Evolutionary conservation across 148 eudicot species (phyloP), one percentile per base, ranked within the genome.

Genomic region (Camellia granthamiana): DNA sequence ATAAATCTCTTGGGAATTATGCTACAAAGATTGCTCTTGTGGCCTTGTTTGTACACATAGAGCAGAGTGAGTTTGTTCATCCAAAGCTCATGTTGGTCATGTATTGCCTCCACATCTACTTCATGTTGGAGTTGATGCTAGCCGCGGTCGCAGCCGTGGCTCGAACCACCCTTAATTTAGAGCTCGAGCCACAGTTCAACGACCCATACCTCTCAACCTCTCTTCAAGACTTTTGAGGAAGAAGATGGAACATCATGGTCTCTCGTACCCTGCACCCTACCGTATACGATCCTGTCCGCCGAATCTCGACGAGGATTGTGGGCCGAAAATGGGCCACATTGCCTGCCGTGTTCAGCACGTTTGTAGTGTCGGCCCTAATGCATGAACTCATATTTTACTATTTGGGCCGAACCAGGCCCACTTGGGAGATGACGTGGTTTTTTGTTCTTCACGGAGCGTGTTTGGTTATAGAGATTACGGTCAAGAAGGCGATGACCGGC

Each of bases 121-220:
- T 91, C 66, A 54, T 38, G n/a, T 76, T 91, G 42, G 94, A 91
- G 82, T 51, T 89, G 3, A 61, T 84, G 19, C 59, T 87, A 6
- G 88, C 83, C 0, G 5, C 51, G 6, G 62, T 85, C 10, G 88
- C 90, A 6, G 74, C 82, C 67, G 14, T 78, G 56, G 81, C 85
- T 3, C 85, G 76, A 13, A 47, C 43, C 69, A 70, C 85, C 5
- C 67, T 88, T 2, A 84, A 84, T 5, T 54, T 82, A 1, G 88
- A 91, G 56, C 49, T 91, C 21, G 88, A 85, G 68, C 84, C 89
- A 2, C 94, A 88, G 78, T 91, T 89, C 76, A 67, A 91, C 71
- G 88, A 91, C n/a, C 94, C 94, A 6, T 85, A 84, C 58, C 83
- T 87, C 51, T 79, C 94, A 15, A 86, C 90, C 5, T 91, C 94